A percentile compares a stretch with the other conserved stretches of the same genome.
phyloP scores from a whole-genome alignment of 176 grass and related monocot species.

The Eragrostis nindensis region DNA sequence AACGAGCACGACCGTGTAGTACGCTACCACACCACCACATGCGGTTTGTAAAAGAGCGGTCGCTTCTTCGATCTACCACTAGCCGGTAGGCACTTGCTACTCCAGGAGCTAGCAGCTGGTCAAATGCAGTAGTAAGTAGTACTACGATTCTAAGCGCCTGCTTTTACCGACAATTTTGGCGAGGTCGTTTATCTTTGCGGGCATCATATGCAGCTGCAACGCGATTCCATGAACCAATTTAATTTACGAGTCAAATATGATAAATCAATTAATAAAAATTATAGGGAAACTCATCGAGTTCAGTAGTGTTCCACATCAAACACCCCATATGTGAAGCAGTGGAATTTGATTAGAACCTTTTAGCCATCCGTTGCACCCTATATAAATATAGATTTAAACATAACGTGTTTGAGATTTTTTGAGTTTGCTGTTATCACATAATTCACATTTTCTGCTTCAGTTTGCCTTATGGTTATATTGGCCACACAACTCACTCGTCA shows the following conservation, averaged over 20 bases:
- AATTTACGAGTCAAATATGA: neutral
- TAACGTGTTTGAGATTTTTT: neutral
- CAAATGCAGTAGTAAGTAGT: neutral
- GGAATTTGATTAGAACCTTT: too few relatives aligned
- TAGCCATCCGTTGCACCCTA: too few relatives aligned
- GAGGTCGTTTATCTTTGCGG: too few relatives aligned
- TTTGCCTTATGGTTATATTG: neutral
- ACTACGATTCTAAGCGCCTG: neutral
- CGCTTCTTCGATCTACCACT: neutral
- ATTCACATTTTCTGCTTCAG: neutral
- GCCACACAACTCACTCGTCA: neutral
- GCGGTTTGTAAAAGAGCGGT: neutral
- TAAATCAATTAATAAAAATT: too few relatives aligned
- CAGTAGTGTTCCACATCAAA: too few relatives aligned
- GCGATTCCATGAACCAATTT: too few relatives aligned
- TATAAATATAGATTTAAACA: too few relatives aligned
- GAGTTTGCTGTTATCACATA: neutral
- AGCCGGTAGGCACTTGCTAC: neutral
- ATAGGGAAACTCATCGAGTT: too few relatives aligned
- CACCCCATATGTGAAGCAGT: too few relatives aligned
- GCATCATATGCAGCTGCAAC: too few relatives aligned
- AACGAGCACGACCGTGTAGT: neutral
- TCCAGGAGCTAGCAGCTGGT: neutral
- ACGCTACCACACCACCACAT: neutral
- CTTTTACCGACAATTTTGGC: slow-evolving; percentile 33